Conservation (phyloP, 805 yeast species). For the Cyberlindnera suaveolens region DNA sequence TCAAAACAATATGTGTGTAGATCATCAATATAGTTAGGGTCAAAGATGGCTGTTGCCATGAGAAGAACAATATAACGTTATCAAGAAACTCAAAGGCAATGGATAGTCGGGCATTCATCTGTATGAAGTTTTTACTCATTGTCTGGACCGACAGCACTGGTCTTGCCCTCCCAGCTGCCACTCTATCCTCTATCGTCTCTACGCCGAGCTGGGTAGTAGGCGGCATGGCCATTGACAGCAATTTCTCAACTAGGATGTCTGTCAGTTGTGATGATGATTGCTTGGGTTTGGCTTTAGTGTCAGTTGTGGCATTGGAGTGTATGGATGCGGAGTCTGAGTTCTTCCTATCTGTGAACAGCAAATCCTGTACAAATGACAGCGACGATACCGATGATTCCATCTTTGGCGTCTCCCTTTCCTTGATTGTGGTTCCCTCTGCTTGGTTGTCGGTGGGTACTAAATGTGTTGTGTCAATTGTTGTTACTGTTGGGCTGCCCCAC, state of each 20-base stretch:
- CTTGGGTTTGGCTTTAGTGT: background rate
- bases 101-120: constrained; percentile 55
- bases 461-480: too few relatives aligned
- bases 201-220: constrained; percentile 42
- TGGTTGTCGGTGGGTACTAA: background rate
- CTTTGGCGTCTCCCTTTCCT: too few relatives aligned
- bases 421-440: background rate
- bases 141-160: constrained; percentile 65
- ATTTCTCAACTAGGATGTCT: constrained; percentile 67
- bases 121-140: constrained; percentile 63
- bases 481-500: too few relatives aligned
- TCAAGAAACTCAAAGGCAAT: constrained; percentile 59
- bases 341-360: constrained; percentile 7
- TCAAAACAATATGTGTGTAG: constrained; percentile 46
- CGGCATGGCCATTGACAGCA: constrained; percentile 69
- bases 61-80: constrained; percentile 43
- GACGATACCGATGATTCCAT: constrained; percentile 6
- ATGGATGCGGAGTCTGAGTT: constrained; percentile 2
- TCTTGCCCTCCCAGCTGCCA: constrained; percentile 53
- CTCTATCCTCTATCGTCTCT: constrained; percentile 43
- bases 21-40: constrained; percentile 53
- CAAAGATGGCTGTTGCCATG: constrained; percentile 58
- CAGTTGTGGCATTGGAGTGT: constrained; percentile 1
- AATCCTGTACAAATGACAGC: constrained; percentile 15
- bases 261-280: constrained; percentile 31